Conservation (phyloP, 306 rosid genomes). For the Cicer pinnatifidum region DNA sequence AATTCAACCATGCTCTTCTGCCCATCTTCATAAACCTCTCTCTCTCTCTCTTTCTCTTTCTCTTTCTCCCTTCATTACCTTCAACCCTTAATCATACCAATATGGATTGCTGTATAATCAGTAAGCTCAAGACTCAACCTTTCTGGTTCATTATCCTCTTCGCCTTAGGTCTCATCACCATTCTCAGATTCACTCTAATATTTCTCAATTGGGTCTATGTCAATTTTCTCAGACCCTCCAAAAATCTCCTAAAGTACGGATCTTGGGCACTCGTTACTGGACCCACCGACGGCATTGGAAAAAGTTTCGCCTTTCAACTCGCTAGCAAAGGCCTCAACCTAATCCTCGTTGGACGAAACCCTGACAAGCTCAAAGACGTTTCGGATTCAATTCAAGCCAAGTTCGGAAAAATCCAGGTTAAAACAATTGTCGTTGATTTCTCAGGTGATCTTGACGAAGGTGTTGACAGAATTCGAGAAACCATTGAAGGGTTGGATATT, state of each 20-base stretch:
- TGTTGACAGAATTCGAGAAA: constrained; percentile 53
- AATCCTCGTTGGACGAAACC: constrained; percentile 79
- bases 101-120: constrained; percentile 58
- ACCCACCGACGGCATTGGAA: constrained; percentile 89
- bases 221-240: constrained; percentile 73
- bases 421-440: constrained; percentile 78
- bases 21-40: background rate
- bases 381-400: constrained; percentile 65
- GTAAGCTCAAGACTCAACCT: constrained; percentile 67
- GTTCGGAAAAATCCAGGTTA: constrained; percentile 59
- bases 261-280: constrained; percentile 84
- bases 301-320: constrained; percentile 71
- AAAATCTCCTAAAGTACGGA: constrained; percentile 72
- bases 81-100: background rate
- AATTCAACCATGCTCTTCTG: constrained; percentile 15
- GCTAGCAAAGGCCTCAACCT: constrained; percentile 78
- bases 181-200: constrained; percentile 46
- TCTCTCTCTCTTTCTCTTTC: background rate
- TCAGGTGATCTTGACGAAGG: constrained; percentile 79
- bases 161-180: constrained; percentile 52
- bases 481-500: constrained; percentile 77
- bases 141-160: constrained; percentile 57
- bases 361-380: constrained; percentile 75
- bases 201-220: constrained; percentile 70
- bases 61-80: background rate